Conservation (phyloP, 169 alveolate genomes). For the Cryptosporidium ubiquitum region DNA sequence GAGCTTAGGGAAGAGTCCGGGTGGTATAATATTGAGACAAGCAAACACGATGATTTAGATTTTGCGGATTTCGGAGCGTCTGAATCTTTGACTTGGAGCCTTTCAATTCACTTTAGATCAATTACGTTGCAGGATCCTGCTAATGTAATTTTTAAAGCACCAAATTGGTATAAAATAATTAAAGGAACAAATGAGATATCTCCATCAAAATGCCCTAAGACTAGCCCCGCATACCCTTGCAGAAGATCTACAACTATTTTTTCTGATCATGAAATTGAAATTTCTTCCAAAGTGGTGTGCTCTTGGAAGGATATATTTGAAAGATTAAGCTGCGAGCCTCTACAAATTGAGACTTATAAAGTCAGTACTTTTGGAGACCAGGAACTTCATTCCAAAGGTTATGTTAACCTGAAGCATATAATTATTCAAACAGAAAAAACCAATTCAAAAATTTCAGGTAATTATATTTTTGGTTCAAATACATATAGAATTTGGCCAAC, state of each 20-base stretch:
- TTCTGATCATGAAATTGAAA: slow-evolving; percentile 37
- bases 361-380: slow-evolving; percentile 57
- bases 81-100: slow-evolving; percentile 30
- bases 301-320: slow-evolving; percentile 51
- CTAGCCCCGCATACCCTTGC: slow-evolving; percentile 62
- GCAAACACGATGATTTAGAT: not conserved
- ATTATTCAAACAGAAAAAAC: slow-evolving; percentile 48
- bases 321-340: slow-evolving; percentile 52
- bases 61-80: not conserved
- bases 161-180: slow-evolving; percentile 61
- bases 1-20: slow-evolving; percentile 30
- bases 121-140: slow-evolving; percentile 66
- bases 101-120: slow-evolving; percentile 37
- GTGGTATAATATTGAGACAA: slow-evolving; percentile 32
- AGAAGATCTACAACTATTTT: slow-evolving; percentile 62
- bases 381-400: slow-evolving; percentile 36
- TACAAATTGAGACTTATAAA: slow-evolving; percentile 26
- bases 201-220: slow-evolving; percentile 44
- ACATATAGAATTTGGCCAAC: slow-evolving; percentile 72
- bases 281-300: slow-evolving; percentile 31
- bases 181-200: slow-evolving; percentile 16
- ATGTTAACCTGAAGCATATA: slow-evolving; percentile 48
- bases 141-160: slow-evolving; percentile 23
- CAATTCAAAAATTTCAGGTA: slow-evolving; percentile 3
- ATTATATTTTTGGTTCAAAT: slow-evolving; percentile 34